Evolutionary conservation across 345 rosid genomes (phyloP).

Genomic region (Populus nigra): DNA sequence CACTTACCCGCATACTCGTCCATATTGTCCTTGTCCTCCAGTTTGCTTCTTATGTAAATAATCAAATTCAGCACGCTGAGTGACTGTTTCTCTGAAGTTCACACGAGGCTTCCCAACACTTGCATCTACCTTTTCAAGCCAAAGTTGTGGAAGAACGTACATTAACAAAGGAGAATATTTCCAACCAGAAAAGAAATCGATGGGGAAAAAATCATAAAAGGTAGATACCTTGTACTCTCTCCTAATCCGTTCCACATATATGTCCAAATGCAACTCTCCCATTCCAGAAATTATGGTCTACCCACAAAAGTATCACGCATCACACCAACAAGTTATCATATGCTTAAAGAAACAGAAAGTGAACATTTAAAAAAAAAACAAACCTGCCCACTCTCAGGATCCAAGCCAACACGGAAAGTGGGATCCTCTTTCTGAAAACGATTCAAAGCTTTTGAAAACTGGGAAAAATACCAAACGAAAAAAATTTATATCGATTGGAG

Average conservation of each 20-base stretch:
- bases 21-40: constrained; percentile 99
- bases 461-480: constrained; percentile 6
- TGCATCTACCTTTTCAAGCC: constrained; percentile 73
- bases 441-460: constrained; percentile 98
- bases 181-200: neutral
- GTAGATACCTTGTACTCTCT: constrained; percentile 83
- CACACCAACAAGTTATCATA: neutral
- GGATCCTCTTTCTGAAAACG: constrained; percentile 98
- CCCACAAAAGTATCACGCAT: constrained; percentile 13
- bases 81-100: constrained; percentile 91
- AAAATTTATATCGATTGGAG: neutral
- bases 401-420: constrained; percentile 96
- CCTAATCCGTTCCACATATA: constrained; percentile 90
- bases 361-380: constrained; percentile 12
- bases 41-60: constrained; percentile 96
- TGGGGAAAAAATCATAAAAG: constrained; percentile 4
- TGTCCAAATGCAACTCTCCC: constrained; percentile 97
- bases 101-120: constrained; percentile 98
- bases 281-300: constrained; percentile 99
- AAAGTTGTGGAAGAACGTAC: neutral
- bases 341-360: neutral
- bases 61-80: constrained; percentile 86
- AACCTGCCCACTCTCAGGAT: constrained; percentile 97
- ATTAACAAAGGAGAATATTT: neutral
- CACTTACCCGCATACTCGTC: constrained; percentile 82